These are phyloP conservation scores for Aspergillus sojae DNA, from an alignment of 2,329 filamentous ascomycete genomes.

Conservation along the genomic window DNA sequence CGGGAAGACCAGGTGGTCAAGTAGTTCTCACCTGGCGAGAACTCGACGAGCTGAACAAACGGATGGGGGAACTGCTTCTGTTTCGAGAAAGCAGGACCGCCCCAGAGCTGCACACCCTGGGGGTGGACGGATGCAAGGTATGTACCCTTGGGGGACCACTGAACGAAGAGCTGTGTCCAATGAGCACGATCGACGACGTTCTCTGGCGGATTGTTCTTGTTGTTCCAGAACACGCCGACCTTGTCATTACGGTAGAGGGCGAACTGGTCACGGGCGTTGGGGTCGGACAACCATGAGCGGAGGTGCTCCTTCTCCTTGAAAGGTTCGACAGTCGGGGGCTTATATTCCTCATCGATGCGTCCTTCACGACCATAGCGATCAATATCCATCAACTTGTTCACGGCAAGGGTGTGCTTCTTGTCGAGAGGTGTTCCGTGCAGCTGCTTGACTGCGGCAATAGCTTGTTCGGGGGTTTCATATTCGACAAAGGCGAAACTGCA, in stretches of 20 bases:
- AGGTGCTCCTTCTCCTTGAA: conserved; percentile 94
- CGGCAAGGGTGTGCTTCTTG: conserved; percentile 91
- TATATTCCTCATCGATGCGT: conserved; percentile 88
- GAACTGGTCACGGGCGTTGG: conserved; percentile 90
- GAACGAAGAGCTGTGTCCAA: conserved; percentile 98
- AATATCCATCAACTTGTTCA: conserved; percentile 98
- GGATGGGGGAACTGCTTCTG: conserved; percentile 94
- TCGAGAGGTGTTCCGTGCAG: conserved; percentile 87
- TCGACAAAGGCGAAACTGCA: conserved; percentile 93
- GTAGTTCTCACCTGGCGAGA: conserved; percentile 91
- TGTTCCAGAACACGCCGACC: conserved; percentile 97
- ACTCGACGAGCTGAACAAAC: conserved; percentile 93
- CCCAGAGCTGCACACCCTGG: conserved; percentile 97
- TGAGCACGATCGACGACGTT: conserved; percentile 86
- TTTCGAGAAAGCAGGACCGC: conserved; percentile 83
- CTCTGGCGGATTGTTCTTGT: conserved; percentile 88
- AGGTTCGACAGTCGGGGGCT: conserved; percentile 75
- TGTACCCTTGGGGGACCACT: conserved; percentile 95
- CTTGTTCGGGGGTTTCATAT: conserved; percentile 88
- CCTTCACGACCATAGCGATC: conserved; percentile 95
- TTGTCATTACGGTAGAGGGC: conserved; percentile 90
- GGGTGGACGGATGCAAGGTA: conserved; percentile 93
- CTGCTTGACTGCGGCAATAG: conserved; percentile 82
- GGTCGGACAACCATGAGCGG: conserved; percentile 87
- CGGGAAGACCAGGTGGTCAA: conserved; percentile 95